Conservation (phyloP, 116 monocot species). For the Dioscorea cayenensis region DNA sequence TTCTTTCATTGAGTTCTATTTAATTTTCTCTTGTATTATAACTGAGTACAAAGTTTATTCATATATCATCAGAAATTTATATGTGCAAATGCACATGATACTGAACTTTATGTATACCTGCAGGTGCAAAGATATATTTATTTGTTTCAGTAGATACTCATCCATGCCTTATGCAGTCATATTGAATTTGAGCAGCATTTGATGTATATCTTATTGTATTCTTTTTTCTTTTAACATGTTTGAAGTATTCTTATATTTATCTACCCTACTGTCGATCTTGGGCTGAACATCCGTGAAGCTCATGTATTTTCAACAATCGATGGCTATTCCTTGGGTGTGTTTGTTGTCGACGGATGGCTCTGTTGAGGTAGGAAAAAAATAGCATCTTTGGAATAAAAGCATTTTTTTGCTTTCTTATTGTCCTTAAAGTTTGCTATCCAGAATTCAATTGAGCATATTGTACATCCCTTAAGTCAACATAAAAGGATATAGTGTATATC, state of each 20-base stretch:
- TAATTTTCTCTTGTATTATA: too few species aligned
- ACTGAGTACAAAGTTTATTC: too few species aligned
- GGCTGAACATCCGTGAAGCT: conserved; percentile 94
- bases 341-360: conserved; percentile 97
- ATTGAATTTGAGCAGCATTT: not conserved
- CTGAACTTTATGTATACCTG: too few species aligned
- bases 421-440: not conserved
- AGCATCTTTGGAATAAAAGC: not conserved
- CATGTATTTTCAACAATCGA: conserved; percentile 97
- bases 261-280: conserved; percentile 87
- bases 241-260: conserved; percentile 44
- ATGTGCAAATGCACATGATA: too few species aligned
- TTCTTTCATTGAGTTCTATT: too few species aligned
- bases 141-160: too few species aligned
- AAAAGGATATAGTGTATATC: too few species aligned
- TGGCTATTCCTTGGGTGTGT: conserved; percentile 94
- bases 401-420: not conserved
- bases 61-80: too few species aligned
- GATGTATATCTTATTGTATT: not conserved
- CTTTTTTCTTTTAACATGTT: not conserved
- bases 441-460: not conserved
- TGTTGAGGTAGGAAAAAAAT: conserved; percentile 50
- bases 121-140: too few species aligned
- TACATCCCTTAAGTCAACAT: too few species aligned
- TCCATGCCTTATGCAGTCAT: too few species aligned